Evolutionary conservation across 306 rosid genomes (phyloP).

Genomic region (Acacia confusa): DNA sequence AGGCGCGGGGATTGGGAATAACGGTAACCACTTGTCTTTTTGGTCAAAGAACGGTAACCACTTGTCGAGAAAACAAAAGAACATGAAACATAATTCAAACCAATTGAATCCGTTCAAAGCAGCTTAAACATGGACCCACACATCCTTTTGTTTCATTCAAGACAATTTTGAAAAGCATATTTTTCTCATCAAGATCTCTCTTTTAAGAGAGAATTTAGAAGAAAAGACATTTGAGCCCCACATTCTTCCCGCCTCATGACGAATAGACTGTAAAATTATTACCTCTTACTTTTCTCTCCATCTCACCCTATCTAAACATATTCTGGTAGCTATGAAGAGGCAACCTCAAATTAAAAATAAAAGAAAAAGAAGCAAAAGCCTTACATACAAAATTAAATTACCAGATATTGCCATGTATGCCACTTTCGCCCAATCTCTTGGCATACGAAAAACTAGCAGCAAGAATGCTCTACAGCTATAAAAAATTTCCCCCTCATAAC

Average conservation of each 20-base stretch:
- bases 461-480: conserved; percentile 29
- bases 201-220: neutral
- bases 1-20: neutral
- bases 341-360: neutral
- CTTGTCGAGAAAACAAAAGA: neutral
- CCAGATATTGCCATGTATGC: conserved; percentile 1
- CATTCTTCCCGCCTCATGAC: neutral
- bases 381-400: conserved; percentile 24
- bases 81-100: neutral
- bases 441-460: conserved; percentile 42
- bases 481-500: conserved; percentile 12
- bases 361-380: neutral
- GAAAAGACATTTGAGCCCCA: neutral
- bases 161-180: neutral
- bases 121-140: neutral
- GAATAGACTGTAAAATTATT: too few relatives aligned
- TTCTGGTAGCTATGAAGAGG: neutral
- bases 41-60: neutral
- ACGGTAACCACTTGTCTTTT: neutral
- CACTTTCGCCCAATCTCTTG: conserved; percentile 25
- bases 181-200: neutral
- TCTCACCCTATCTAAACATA: neutral
- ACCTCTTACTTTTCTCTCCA: neutral
- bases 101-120: neutral
- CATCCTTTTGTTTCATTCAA: neutral